These are phyloP conservation scores for Pachysandra terminalis DNA, from an alignment of 164 flowering plant genomes.

Conservation along the genomic window DNA sequence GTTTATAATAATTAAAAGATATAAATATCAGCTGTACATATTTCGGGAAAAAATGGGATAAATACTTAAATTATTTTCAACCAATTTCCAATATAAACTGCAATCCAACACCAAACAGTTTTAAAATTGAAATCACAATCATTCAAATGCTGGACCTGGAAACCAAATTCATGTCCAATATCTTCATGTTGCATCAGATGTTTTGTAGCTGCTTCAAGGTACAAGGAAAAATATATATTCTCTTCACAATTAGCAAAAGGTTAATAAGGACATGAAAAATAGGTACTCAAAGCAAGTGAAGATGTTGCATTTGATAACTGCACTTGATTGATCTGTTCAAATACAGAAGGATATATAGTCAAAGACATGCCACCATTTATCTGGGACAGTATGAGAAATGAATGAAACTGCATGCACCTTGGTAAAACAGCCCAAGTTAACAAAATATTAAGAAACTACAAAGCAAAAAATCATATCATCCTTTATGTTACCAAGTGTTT, in stretches of 20 bases:
- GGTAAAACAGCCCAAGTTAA: background rate
- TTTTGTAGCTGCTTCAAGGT: background rate
- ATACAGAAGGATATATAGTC: too few relatives aligned
- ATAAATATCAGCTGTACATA: too few relatives aligned
- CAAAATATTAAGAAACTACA: too few relatives aligned
- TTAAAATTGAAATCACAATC: background rate
- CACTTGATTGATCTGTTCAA: background rate
- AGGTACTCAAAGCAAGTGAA: background rate
- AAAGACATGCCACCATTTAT: background rate
- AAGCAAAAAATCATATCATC: too few relatives aligned
- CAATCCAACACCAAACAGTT: background rate
- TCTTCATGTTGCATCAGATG: background rate
- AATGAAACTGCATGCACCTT: background rate
- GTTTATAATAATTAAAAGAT: too few relatives aligned
- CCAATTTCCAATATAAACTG: too few relatives aligned
- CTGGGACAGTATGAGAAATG: background rate
- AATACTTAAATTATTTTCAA: too few relatives aligned
- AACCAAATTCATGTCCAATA: too few relatives aligned
- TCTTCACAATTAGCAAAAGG: background rate
- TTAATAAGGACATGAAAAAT: background rate
- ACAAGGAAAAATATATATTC: background rate
- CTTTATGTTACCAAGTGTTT: background rate
- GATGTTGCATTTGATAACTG: background rate
- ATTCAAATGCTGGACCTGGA: too few relatives aligned
- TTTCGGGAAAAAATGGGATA: too few relatives aligned